These are phyloP conservation scores for Pseudogymnoascus sp. DNA, from an alignment of 2,329 filamentous ascomycete genomes.

Conservation along the genomic window DNA sequence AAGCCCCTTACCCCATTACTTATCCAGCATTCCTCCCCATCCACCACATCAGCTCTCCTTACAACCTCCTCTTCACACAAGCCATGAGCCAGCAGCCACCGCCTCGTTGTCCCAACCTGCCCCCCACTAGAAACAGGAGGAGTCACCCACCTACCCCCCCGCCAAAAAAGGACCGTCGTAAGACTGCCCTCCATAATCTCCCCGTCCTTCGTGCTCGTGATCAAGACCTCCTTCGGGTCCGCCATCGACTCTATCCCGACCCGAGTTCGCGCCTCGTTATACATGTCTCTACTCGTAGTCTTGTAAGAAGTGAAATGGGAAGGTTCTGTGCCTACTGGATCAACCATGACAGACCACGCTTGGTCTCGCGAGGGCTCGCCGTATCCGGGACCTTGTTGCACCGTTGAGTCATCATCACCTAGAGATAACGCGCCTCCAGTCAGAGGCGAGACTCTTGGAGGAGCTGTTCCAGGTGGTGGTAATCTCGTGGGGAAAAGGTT, in stretches of 20 bases:
- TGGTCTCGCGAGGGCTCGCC: constrained; percentile 20
- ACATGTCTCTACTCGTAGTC: constrained; percentile 66
- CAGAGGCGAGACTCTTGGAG: constrained; percentile 20
- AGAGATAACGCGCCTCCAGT: constrained; percentile 23
- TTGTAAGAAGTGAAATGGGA: constrained; percentile 75
- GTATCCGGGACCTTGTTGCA: neutral
- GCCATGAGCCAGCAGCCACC: constrained; percentile 69
- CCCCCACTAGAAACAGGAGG: constrained; percentile 71
- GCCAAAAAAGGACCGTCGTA: constrained; percentile 75
- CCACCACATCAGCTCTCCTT: constrained; percentile 46
- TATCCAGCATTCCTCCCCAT: constrained; percentile 77
- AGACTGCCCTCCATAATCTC: constrained; percentile 79
- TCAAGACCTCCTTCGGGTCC: constrained; percentile 61
- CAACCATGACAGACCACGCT: constrained; percentile 43
- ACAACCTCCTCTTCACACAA: constrained; percentile 62
- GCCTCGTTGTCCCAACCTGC: constrained; percentile 70
- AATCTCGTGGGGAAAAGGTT: constrained; percentile 52
- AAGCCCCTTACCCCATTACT: constrained; percentile 86
- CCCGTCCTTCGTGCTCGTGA: constrained; percentile 52
- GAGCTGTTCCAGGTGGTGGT: constrained; percentile 34
- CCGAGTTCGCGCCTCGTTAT: constrained; percentile 59
- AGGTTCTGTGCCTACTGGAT: constrained; percentile 40
- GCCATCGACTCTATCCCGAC: constrained; percentile 41
- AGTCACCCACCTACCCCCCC: constrained; percentile 67
- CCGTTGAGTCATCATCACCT: constrained; percentile 16